Evolutionary conservation across 257 asterid species (phyloP).

Genomic region (Hygrophila difformis): DNA sequence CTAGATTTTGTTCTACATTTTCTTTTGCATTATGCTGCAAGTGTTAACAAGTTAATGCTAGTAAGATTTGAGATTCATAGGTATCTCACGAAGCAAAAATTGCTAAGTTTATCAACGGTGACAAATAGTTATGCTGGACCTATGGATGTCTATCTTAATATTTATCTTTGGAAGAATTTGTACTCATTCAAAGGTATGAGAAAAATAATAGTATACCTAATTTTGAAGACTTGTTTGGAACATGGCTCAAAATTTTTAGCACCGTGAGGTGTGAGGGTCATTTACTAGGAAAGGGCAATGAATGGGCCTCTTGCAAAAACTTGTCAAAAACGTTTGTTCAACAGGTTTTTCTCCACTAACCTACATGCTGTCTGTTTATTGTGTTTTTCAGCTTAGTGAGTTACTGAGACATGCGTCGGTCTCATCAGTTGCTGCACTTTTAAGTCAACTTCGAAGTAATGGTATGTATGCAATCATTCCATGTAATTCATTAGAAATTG

Average conservation of each 20-base stretch:
- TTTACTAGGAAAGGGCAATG: too few species aligned
- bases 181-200: neutral
- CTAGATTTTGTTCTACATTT: neutral
- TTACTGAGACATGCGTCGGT: constrained; percentile 64
- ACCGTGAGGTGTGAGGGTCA: too few species aligned
- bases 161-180: too few species aligned
- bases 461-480: constrained; percentile 38
- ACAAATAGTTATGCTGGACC: too few species aligned
- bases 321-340: constrained; percentile 1
- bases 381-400: constrained; percentile 73
- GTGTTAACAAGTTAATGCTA: too few species aligned
- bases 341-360: neutral
- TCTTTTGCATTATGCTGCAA: neutral
- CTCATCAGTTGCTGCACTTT: constrained; percentile 46
- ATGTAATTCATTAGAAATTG: neutral
- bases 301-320: neutral
- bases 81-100: too few species aligned
- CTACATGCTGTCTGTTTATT: neutral
- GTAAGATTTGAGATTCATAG: too few species aligned
- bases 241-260: too few species aligned
- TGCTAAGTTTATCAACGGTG: too few species aligned
- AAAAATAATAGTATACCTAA: too few species aligned
- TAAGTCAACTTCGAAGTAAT: constrained; percentile 72
- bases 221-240: too few species aligned
- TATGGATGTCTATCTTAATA: too few species aligned